Base-by-base conservation (phyloP, 352 stramenopile genomes). In the Phytophthora vignae region DNA sequence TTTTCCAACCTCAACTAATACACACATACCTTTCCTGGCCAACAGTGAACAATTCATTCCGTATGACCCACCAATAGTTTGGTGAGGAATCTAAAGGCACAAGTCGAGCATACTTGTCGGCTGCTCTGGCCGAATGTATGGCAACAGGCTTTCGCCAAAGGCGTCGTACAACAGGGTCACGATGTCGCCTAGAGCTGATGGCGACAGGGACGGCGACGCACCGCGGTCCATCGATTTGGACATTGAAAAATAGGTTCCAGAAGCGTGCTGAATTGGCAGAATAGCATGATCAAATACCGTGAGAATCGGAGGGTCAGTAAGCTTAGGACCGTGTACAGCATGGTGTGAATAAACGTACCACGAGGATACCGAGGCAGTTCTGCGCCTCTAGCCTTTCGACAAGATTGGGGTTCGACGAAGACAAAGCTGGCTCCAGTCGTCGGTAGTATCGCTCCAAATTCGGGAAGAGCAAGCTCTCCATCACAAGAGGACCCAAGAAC, bases 391-490 rank as follows among this genome's bases (percentile, higher is more conserved):
- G 77, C 38, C 90, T 81, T 71, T 96, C 82, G 31, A 96, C 79
- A 46, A 95, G 66, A 66, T 94, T 94, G 3, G 83, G 78, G 31
- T 93, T 93, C 2, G 85, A 88, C 14, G 79, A 86, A 19, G 82
- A 79, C n/a, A 98, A 72, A 21, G 88, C 87, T 21, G 84, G 81
- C 44, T 97, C 88, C 59, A 97, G 90, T 57, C 83, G 73, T 17
- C 84, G 85, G 80, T 96, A 98, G 71, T 98, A 98, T 42, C 86
- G 67, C 33, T 85, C 72, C 19, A 97, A 75, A 59, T 98, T 86
- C 2, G 94, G 94, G 36, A 99, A 94, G 14, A 98, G 81, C 78
- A 99, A 90, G 12, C 85, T 93, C 78, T 98, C 94, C 64, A 99
- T 90, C 19, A 97, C 93, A 17, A 98, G 83, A 42, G 92, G 85